phyloP scores from a whole-genome alignment of 1,284 basidiomycete species.

The Porodaedalea pini region DNA sequence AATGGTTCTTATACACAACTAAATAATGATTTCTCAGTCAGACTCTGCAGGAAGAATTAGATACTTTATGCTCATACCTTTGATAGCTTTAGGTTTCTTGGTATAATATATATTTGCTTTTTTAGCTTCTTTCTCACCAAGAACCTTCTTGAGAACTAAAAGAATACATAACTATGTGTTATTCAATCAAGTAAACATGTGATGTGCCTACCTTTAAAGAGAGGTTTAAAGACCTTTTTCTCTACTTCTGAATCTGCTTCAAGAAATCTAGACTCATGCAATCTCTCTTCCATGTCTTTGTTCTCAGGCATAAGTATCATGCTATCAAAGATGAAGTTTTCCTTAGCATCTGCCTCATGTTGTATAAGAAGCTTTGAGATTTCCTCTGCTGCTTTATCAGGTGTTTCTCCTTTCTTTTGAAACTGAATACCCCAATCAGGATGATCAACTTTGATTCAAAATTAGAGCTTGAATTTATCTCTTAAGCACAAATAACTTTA shows the following conservation, averaged over 20 bases:
- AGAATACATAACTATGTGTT: not conserved
- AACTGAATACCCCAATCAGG: not conserved
- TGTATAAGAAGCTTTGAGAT: not conserved
- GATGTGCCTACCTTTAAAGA: not conserved
- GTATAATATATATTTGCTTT: not conserved
- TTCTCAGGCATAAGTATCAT: not conserved
- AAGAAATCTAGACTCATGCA: not conserved
- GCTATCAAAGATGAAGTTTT: not conserved
- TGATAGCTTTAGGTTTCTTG: not conserved
- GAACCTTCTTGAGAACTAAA: not conserved
- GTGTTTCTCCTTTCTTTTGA: not conserved
- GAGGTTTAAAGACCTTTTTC: not conserved
- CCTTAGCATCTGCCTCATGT: not conserved
- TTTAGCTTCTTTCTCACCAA: not conserved
- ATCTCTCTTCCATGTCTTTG: not conserved
- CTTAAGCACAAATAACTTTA: not conserved
- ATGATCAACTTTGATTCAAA: not conserved
- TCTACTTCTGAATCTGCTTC: not conserved
- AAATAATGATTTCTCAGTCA: no score
- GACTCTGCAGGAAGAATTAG: no score
- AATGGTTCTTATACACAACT: no score
- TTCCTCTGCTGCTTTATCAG: not conserved
- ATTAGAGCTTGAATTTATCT: not conserved
- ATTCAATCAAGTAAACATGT: not conserved
- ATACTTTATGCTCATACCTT: no score